Percentiles rank a stretch among this genome's conserved stretches.
phyloP scores from a whole-genome alignment of 2,329 filamentous ascomycete species.

The Penicillium sp. region DNA sequence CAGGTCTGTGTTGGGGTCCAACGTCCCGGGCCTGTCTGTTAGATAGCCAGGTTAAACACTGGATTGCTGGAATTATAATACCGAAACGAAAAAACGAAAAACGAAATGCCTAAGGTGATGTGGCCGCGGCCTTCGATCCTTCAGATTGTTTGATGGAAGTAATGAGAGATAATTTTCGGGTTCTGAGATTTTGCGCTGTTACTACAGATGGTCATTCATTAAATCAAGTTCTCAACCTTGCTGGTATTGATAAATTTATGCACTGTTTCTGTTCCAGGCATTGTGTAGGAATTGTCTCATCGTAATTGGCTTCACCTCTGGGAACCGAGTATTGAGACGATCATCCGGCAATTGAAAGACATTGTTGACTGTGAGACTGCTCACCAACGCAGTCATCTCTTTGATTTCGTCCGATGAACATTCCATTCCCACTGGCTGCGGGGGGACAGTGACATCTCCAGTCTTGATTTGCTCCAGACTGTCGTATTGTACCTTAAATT shows the following conservation, averaged over 20 bases:
- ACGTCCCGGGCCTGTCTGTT: slow-evolving; percentile 7
- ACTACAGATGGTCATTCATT: background rate
- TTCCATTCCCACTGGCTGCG: slow-evolving; percentile 17
- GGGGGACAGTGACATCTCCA: slow-evolving; percentile 37
- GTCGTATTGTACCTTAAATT: slow-evolving; percentile 39
- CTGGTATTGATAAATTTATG: background rate
- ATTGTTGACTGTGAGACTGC: slow-evolving; percentile 27
- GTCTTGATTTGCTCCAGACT: slow-evolving; percentile 31
- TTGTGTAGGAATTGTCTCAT: slow-evolving; percentile 26
- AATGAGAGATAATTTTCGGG: background rate
- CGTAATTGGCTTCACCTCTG: slow-evolving; percentile 22
- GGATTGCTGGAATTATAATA: background rate
- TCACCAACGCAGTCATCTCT: slow-evolving; percentile 29
- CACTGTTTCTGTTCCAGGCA: slow-evolving; percentile 12
- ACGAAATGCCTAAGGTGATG: background rate
- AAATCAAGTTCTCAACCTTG: background rate
- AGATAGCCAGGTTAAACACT: background rate
- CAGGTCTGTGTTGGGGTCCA: slow-evolving; percentile 18
- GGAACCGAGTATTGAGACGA: slow-evolving; percentile 24
- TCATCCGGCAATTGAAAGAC: slow-evolving; percentile 29
- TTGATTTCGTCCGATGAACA: slow-evolving; percentile 24
- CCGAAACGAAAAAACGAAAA: background rate
- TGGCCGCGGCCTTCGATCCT: background rate
- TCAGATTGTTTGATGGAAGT: background rate
- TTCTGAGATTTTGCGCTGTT: background rate